Evolutionary conservation across 192 early-diverging fungal genomes (phyloP).

Genomic region (Coemansia erecta): DNA sequence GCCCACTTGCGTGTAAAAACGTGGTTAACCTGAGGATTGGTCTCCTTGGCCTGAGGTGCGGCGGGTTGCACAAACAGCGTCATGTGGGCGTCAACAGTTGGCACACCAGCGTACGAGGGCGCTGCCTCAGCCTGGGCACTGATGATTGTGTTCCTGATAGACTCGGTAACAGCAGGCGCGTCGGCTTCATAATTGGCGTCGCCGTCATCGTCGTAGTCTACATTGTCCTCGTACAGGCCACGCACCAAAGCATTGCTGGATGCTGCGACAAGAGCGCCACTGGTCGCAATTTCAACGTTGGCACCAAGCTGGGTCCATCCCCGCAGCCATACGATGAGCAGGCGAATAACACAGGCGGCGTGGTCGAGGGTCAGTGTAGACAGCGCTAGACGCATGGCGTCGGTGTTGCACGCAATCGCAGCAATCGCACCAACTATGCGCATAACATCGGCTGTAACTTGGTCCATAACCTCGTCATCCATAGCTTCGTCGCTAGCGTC

Average conservation of each 20-base stretch:
- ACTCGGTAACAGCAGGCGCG: neutral
- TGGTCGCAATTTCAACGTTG: slow-evolving; percentile 48
- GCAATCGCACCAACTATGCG: slow-evolving; percentile 33
- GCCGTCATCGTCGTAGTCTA: neutral
- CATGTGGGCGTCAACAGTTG: slow-evolving; percentile 32
- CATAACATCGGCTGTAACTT: slow-evolving; percentile 22
- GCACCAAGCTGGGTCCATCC: slow-evolving; percentile 35
- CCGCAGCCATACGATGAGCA: slow-evolving; percentile 39
- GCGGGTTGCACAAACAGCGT: slow-evolving; percentile 25
- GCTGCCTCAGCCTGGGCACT: slow-evolving; percentile 1
- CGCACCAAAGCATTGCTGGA: slow-evolving; percentile 9
- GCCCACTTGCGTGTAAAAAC: slow-evolving; percentile 44
- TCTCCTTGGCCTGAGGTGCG: slow-evolving; percentile 8
- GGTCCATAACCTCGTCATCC: neutral
- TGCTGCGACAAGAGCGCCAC: slow-evolving; percentile 24
- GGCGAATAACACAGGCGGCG: slow-evolving; percentile 36
- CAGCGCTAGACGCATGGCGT: slow-evolving; percentile 39
- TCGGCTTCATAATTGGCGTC: neutral
- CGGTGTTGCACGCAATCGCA: slow-evolving; percentile 23
- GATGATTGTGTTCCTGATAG: slow-evolving; percentile 7
- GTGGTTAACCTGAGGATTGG: slow-evolving; percentile 19
- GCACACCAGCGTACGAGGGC: slow-evolving; percentile 16
- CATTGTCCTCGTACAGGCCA: neutral
- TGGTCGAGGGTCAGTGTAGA: slow-evolving; percentile 32
- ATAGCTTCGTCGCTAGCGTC: too few species aligned